phyloP scores from a whole-genome alignment of 257 asterid genomes.

The Galeopsis tetrahit region DNA sequence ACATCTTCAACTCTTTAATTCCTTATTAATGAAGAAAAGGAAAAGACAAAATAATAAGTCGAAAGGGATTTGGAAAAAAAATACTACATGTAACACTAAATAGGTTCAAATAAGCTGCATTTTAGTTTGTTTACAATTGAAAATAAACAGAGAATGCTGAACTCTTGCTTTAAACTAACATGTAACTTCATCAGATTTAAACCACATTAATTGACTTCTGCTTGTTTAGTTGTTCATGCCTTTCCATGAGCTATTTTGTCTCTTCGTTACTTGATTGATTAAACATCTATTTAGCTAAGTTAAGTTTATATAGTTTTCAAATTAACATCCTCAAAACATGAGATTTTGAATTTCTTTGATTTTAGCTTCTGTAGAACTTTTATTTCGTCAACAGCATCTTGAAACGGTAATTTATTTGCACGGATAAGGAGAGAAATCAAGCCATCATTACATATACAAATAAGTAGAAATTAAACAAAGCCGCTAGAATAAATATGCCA shows the following conservation, averaged over 20 bases:
- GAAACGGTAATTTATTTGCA: background rate
- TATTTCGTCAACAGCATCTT: background rate
- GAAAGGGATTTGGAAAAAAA: constrained; percentile 1
- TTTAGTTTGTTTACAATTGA: constrained; percentile 6
- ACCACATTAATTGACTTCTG: constrained; percentile 4
- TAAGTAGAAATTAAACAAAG: too few species aligned
- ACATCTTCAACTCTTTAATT: constrained; percentile 53
- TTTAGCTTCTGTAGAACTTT: background rate
- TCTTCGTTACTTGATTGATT: background rate
- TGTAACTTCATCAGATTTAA: background rate
- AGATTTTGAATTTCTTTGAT: background rate
- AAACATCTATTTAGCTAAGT: background rate
- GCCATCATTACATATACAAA: too few species aligned
- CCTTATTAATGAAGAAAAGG: constrained; percentile 12
- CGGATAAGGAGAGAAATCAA: too few species aligned
- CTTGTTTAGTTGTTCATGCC: background rate
- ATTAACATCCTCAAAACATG: background rate
- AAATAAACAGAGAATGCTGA: constrained; percentile 10
- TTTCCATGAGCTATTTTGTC: background rate
- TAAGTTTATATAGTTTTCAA: background rate
- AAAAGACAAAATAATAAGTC: background rate
- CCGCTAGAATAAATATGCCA: too few species aligned
- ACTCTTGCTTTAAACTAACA: background rate
- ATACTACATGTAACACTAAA: background rate
- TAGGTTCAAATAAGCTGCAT: background rate